Percentiles rank a stretch among this genome's conserved stretches.
Evolutionary conservation across 148 eudicot species (phyloP).

Genomic region (Chenopodium formosanum): DNA sequence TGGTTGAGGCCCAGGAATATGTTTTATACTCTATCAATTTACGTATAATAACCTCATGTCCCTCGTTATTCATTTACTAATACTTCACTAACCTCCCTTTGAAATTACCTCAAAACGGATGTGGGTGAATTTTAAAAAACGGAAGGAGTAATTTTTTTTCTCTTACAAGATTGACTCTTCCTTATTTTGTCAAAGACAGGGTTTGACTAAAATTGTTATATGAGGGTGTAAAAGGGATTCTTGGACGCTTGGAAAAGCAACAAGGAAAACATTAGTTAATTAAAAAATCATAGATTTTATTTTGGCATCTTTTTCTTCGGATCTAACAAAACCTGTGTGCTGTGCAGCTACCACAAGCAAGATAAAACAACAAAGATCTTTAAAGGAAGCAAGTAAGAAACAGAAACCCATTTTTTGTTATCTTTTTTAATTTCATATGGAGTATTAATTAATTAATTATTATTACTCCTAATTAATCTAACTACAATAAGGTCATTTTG

Average conservation of each 20-base stretch:
- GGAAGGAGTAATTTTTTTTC: no score
- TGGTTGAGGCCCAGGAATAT: no score
- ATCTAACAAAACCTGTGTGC: conserved; percentile 49
- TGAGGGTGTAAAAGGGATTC: conserved; percentile 1
- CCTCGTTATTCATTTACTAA: no score
- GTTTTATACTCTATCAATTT: no score
- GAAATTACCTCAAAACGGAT: no score
- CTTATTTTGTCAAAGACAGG: neutral
- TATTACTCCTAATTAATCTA: neutral
- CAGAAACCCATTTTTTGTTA: neutral
- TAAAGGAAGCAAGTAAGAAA: neutral
- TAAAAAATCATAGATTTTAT: neutral
- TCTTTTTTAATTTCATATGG: no score
- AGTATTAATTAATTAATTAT: neutral
- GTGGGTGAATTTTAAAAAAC: no score
- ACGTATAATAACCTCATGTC: no score
- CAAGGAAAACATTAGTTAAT: neutral
- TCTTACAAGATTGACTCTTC: neutral
- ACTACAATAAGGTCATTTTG: neutral
- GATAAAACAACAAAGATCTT: conserved; percentile 20
- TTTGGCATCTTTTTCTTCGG: conserved; percentile 64
- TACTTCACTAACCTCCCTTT: no score
- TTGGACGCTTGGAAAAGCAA: conserved; percentile 12
- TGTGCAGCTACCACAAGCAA: neutral
- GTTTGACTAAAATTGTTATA: neutral